These are phyloP conservation scores for Talaromyces ruber DNA, from an alignment of 495 filamentous ascomycete species.

Conservation along the genomic window DNA sequence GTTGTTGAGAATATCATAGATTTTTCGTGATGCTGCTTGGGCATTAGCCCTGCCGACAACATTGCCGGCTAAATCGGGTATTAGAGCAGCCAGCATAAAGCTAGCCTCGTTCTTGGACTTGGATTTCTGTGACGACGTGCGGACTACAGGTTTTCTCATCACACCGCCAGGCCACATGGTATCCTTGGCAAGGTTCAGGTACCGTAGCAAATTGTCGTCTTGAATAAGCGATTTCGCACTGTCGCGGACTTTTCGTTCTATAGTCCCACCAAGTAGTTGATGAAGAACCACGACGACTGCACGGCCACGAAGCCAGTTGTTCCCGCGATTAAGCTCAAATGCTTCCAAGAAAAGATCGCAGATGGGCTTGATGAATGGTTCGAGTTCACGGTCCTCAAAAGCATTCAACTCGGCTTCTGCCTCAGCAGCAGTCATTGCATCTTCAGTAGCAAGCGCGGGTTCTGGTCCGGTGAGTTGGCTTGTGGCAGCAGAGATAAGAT, in stretches of 20 bases:
- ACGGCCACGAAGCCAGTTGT: constrained; percentile 88
- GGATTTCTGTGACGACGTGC: constrained; percentile 59
- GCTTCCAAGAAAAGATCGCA: constrained; percentile 95
- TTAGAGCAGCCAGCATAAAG: constrained; percentile 68
- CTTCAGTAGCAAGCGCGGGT: constrained; percentile 38
- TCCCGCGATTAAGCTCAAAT: constrained; percentile 89
- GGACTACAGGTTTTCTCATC: constrained; percentile 40
- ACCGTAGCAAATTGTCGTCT: constrained; percentile 71
- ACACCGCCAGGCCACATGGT: constrained; percentile 74
- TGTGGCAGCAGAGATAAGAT: constrained; percentile 81
- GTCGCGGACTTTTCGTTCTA: constrained; percentile 90
- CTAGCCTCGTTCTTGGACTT: constrained; percentile 64
- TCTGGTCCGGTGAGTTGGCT: constrained; percentile 53
- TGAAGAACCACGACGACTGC: constrained; percentile 82
- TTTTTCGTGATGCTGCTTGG: constrained; percentile 68
- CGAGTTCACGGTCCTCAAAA: constrained; percentile 80
- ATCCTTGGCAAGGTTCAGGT: constrained; percentile 60
- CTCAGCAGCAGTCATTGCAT: constrained; percentile 68
- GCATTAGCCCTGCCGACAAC: constrained; percentile 81
- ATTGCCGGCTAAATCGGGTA: constrained; percentile 74
- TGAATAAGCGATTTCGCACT: constrained; percentile 58
- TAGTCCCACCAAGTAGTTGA: constrained; percentile 69
- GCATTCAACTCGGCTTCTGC: constrained; percentile 92
- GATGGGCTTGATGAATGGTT: constrained; percentile 97
- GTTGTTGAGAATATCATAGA: constrained; percentile 81